phyloP scores from a whole-genome alignment of 805 yeast species.

The Lipomyces starkeyi region DNA sequence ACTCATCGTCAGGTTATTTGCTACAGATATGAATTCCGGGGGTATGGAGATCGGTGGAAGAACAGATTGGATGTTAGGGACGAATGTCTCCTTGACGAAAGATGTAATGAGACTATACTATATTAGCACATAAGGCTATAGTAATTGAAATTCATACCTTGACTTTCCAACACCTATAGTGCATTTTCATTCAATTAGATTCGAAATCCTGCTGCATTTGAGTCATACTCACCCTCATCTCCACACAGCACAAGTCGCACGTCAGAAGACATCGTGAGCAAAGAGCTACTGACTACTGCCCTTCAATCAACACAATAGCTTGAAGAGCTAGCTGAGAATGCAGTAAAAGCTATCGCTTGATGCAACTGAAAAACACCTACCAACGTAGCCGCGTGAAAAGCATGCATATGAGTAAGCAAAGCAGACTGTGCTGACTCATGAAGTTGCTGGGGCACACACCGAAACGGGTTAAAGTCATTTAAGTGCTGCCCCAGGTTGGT shows the following conservation, averaged over 20 bases:
- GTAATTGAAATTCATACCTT: conserved; percentile 20
- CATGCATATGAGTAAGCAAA: not conserved
- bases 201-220: not conserved
- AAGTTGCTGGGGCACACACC: not conserved
- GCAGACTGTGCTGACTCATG: not conserved
- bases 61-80: conserved; percentile 75
- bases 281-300: not conserved
- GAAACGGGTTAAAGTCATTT: not conserved
- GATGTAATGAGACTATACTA: conserved; percentile 68
- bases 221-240: conserved; percentile 53
- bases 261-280: conserved; percentile 33
- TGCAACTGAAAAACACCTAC: not conserved
- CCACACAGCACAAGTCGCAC: conserved; percentile 91
- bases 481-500: not conserved
- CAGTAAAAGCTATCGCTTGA: not conserved
- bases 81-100: conserved; percentile 75
- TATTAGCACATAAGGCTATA: not conserved
- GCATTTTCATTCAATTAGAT: not conserved
- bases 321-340: not conserved
- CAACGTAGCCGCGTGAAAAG: not conserved
- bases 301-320: not conserved
- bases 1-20: conserved; percentile 67
- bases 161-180: conserved; percentile 40
- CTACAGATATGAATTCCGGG: conserved; percentile 63
- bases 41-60: conserved; percentile 88